Conservation (phyloP, 2,329 filamentous ascomycete species). For the Phyllosticta paracitricarpa region DNA sequence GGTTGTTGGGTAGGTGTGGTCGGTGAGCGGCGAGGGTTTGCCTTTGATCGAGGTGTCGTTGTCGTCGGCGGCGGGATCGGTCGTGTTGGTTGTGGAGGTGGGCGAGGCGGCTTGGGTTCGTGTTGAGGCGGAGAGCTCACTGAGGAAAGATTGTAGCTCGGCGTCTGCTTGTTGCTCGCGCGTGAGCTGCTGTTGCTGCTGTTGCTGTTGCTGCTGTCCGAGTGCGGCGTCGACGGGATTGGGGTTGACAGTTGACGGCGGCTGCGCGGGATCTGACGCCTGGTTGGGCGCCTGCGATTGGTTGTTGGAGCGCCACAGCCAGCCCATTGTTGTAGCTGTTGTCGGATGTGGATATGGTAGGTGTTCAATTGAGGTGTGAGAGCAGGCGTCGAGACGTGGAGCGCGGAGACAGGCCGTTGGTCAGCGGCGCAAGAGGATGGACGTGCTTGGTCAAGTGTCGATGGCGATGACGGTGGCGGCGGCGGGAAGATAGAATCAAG, state of each 20-base stretch:
- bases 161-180: constrained; percentile 42
- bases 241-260: constrained; percentile 12
- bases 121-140: constrained; percentile 33
- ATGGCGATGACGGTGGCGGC: background rate
- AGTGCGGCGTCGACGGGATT: constrained; percentile 14
- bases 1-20: constrained; percentile 54
- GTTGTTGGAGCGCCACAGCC: constrained; percentile 32
- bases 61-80: background rate
- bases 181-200: constrained; percentile 19
- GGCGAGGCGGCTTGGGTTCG: constrained; percentile 17
- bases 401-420: background rate
- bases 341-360: background rate
- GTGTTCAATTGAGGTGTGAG: background rate
- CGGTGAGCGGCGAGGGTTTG: background rate
- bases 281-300: constrained; percentile 13
- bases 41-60: background rate
- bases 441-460: background rate
- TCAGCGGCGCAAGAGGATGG: background rate
- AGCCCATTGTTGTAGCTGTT: constrained; percentile 32
- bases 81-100: constrained; percentile 3
- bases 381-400: background rate
- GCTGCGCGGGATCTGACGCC: constrained; percentile 10
- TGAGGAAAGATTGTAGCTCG: constrained; percentile 45
- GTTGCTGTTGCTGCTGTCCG: constrained; percentile 16
- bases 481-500: background rate